Percentiles rank a stretch among this genome's conserved stretches.
Conservation (phyloP, 352 stramenopile species). For the Albugo laibachii region DNA sequence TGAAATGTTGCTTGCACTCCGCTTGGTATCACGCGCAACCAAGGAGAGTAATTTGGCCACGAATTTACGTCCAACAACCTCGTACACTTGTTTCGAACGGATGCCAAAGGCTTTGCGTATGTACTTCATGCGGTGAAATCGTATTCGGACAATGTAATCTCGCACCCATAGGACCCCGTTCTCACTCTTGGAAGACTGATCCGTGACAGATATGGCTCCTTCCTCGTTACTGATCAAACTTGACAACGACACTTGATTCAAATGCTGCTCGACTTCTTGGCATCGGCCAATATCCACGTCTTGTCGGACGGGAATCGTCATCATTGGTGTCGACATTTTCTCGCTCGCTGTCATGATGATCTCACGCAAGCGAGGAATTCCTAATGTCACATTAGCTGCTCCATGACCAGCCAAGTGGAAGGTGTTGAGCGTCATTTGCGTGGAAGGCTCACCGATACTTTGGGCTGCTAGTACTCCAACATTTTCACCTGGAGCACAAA, state of each 20-base stretch:
- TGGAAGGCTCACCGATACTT: constrained; percentile 98
- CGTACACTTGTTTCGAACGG: constrained; percentile 83
- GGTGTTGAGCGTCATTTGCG: constrained; percentile 99
- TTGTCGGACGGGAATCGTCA: constrained; percentile 89
- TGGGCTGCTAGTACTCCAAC: constrained; percentile 97
- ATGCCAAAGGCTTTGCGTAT: constrained; percentile 93
- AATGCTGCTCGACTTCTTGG: constrained; percentile 65
- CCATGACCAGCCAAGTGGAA: constrained; percentile 99
- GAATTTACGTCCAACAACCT: constrained; percentile 74
- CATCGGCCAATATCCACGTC: constrained; percentile 24
- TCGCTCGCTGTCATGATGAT: constrained; percentile 99
- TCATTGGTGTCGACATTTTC: constrained; percentile 96
- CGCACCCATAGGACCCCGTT: constrained; percentile 88
- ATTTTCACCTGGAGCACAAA: constrained; percentile 93
- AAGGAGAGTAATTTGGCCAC: constrained; percentile 85
- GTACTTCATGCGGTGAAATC: constrained; percentile 85
- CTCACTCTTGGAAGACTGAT: constrained; percentile 78
- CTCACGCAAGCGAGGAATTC: constrained; percentile 98
- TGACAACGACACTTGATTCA: constrained; percentile 87
- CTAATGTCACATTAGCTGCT: constrained; percentile 98
- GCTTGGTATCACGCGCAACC: constrained; percentile 90
- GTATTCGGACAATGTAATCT: constrained; percentile 92
- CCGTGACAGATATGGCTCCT: constrained; percentile 83
- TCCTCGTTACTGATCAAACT: constrained; percentile 83
- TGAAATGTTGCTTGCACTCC: constrained; percentile 43